Percentiles rank a stretch among this genome's conserved stretches.
phyloP scores from a whole-genome alignment of 2,329 filamentous ascomycete species.

The Xylogone sp. region DNA sequence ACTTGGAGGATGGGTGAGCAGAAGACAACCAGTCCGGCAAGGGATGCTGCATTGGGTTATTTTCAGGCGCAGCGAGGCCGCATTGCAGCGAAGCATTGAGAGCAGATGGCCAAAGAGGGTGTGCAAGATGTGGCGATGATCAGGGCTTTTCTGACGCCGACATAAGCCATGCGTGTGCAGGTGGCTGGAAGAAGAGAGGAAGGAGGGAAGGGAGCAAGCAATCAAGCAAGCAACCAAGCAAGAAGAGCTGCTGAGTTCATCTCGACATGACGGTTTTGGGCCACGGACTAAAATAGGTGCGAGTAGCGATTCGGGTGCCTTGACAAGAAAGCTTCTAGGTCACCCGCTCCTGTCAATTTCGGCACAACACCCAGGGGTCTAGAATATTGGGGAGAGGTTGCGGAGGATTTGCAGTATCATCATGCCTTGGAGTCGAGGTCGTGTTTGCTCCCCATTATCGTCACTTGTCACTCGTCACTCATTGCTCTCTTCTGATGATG shows the following conservation, averaged over 20 bases:
- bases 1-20: background rate
- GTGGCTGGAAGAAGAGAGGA: no score
- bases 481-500: background rate
- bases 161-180: background rate
- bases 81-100: background rate
- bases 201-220: no score
- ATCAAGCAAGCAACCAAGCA: no score
- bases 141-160: background rate
- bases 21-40: background rate
- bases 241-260: background rate
- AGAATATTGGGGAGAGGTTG: background rate
- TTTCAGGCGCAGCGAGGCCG: background rate
- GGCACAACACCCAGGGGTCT: background rate
- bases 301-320: background rate
- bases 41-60: background rate
- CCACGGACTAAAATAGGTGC: background rate
- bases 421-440: background rate
- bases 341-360: background rate
- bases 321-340: background rate
- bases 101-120: background rate
- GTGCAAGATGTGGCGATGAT: background rate
- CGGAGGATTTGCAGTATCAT: background rate
- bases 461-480: background rate
- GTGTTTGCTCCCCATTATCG: background rate
- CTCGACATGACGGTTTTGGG: background rate